Conservation (phyloP, 192 early-diverging fungal species). For the Phlyctochytrium bullatum region DNA sequence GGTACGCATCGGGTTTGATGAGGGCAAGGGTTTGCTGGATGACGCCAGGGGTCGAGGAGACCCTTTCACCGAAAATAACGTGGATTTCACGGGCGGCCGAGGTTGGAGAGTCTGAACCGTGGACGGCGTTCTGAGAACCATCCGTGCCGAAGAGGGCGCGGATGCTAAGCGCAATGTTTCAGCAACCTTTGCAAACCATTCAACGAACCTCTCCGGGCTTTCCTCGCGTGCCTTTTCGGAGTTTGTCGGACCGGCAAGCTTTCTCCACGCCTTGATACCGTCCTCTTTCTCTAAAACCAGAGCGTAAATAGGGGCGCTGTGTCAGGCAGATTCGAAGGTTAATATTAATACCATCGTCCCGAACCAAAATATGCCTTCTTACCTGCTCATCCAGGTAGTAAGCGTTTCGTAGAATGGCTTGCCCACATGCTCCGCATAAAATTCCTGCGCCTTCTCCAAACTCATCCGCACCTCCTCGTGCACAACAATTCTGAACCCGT, state of each 20-base stretch:
- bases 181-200: no score
- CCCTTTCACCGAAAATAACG: slow-evolving; percentile 42
- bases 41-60: slow-evolving; percentile 18
- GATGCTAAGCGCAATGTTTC: slow-evolving; percentile 28
- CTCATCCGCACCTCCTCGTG: slow-evolving; percentile 30
- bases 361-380: no score
- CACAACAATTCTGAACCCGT: slow-evolving; percentile 28
- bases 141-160: slow-evolving; percentile 56
- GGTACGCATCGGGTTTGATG: slow-evolving; percentile 54
- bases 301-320: slow-evolving; percentile 55
- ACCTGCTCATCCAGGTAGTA: slow-evolving; percentile 38
- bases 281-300: slow-evolving; percentile 53
- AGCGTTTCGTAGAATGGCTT: slow-evolving; percentile 39
- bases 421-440: slow-evolving; percentile 48
- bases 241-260: slow-evolving; percentile 58
- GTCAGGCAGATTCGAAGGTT: no score
- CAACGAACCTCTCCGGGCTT: slow-evolving; percentile 50
- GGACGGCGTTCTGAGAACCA: slow-evolving; percentile 53
- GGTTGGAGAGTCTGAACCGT: slow-evolving; percentile 54
- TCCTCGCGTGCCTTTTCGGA: slow-evolving; percentile 53
- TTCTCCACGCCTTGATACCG: slow-evolving; percentile 54
- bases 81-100: slow-evolving; percentile 43
- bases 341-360: no score
- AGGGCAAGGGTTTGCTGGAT: slow-evolving; percentile 35
- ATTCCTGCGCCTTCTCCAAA: slow-evolving; percentile 37